These are phyloP conservation scores for Neodidymelliopsis sp. DNA, from an alignment of 2,329 filamentous ascomycete species.

Conservation along the genomic window DNA sequence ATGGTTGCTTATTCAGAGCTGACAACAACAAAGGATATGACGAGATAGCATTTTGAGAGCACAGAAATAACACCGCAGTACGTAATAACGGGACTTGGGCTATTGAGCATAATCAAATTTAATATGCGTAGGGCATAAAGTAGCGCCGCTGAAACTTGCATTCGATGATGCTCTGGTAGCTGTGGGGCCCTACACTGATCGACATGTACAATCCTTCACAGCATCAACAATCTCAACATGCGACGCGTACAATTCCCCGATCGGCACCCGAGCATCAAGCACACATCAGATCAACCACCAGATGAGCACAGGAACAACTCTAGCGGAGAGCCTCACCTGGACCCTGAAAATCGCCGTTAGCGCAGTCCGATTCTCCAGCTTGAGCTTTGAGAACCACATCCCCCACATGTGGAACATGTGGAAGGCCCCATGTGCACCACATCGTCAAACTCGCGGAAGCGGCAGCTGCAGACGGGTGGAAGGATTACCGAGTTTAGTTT, in stretches of 20 bases:
- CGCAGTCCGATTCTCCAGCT: background rate
- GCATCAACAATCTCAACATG: conserved; percentile 7
- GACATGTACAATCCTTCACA: background rate
- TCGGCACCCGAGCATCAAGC: background rate
- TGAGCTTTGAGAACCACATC: background rate
- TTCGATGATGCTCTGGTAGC: background rate
- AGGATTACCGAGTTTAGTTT: background rate
- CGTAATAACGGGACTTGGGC: too few relatives aligned
- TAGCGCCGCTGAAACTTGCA: background rate
- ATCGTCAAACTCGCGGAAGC: conserved; percentile 7
- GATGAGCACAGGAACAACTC: background rate
- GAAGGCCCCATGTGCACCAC: conserved; percentile 6
- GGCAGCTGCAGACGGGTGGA: background rate
- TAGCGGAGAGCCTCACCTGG: conserved; percentile 1
- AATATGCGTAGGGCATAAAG: too few relatives aligned
- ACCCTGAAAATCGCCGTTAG: background rate
- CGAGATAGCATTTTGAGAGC: background rate
- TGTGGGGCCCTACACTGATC: conserved; percentile 7
- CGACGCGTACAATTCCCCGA: conserved; percentile 8
- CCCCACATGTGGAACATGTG: conserved; percentile 11
- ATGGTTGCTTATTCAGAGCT: background rate
- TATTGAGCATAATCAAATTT: too few relatives aligned
- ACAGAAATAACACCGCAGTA: background rate
- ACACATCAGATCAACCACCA: background rate
- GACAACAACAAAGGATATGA: background rate